Conservation (phyloP, 2,329 filamentous ascomycete species). For the Aurifilum marmelostoma region DNA sequence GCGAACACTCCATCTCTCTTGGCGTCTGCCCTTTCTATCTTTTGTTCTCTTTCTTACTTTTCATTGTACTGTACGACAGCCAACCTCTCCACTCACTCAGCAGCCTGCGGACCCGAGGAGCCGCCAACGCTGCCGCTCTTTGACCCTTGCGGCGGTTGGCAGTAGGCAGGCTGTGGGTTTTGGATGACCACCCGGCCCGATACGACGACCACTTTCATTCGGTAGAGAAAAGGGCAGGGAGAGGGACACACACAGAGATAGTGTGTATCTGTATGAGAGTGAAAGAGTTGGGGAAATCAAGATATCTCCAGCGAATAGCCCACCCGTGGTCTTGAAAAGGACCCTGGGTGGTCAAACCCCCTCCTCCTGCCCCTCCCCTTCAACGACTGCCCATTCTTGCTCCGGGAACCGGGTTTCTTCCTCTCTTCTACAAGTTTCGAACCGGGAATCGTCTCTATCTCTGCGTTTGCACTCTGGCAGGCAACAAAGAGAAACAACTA, state of each 20-base stretch:
- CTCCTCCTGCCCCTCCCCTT: neutral
- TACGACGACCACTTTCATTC: neutral
- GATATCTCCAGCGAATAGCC: conserved; percentile 5
- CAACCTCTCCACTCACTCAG: neutral
- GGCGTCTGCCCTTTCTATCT: neutral
- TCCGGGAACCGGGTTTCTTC: neutral
- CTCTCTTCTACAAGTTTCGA: neutral
- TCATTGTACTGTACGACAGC: neutral
- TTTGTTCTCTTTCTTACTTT: neutral
- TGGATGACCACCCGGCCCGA: conserved; percentile 4
- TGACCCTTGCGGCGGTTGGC: neutral
- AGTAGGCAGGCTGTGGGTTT: neutral
- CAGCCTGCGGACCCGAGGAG: conserved; percentile 2
- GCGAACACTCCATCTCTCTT: neutral
- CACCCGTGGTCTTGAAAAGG: conserved; percentile 29
- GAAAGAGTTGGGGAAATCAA: neutral
- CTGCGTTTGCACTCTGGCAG: neutral
- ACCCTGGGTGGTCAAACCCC: conserved; percentile 27
- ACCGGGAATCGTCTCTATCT: neutral
- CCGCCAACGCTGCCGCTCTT: neutral
- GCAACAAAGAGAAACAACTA: neutral
- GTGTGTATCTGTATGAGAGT: neutral
- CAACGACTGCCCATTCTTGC: no score
- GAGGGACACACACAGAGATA: neutral
- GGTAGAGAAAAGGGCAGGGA: neutral